These are phyloP conservation scores for Lycium barbarum DNA, from an alignment of 257 asterid species.

Conservation along the genomic window DNA sequence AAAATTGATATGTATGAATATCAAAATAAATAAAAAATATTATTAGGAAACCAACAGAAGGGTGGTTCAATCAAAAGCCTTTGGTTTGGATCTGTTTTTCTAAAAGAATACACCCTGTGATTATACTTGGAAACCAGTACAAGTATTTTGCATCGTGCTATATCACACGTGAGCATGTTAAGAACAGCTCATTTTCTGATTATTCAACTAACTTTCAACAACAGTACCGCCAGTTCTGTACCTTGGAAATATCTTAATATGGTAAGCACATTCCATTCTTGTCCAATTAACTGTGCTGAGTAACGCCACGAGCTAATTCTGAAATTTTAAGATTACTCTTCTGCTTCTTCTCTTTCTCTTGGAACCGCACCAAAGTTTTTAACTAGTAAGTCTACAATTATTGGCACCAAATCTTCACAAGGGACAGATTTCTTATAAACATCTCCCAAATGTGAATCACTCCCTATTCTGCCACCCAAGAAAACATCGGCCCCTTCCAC, in stretches of 20 bases:
- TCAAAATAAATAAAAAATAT: not conserved
- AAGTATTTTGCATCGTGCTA: not conserved
- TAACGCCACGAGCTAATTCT: not conserved
- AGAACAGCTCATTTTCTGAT: not conserved
- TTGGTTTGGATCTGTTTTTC: not conserved
- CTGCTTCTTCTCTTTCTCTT: constrained; percentile 73
- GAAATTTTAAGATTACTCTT: constrained; percentile 46
- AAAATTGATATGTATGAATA: not conserved
- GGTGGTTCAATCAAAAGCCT: not conserved
- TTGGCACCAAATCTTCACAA: constrained; percentile 83
- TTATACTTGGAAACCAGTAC: constrained; percentile 13
- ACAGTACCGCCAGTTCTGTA: not conserved
- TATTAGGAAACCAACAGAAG: not conserved
- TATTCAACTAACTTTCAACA: not conserved
- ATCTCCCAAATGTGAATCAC: constrained; percentile 94
- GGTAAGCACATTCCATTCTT: not conserved
- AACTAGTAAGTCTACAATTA: constrained; percentile 76
- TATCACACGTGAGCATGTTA: not conserved
- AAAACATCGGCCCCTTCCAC: constrained; percentile 91
- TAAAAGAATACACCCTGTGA: not conserved
- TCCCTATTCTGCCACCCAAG: constrained; percentile 89
- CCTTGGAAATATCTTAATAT: not conserved
- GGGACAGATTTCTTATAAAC: constrained; percentile 84
- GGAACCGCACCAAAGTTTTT: constrained; percentile 77
- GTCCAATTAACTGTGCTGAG: not conserved